phyloP scores from a whole-genome alignment of 2,329 filamentous ascomycete species.

The Ophidiomyces ophidiicola region DNA sequence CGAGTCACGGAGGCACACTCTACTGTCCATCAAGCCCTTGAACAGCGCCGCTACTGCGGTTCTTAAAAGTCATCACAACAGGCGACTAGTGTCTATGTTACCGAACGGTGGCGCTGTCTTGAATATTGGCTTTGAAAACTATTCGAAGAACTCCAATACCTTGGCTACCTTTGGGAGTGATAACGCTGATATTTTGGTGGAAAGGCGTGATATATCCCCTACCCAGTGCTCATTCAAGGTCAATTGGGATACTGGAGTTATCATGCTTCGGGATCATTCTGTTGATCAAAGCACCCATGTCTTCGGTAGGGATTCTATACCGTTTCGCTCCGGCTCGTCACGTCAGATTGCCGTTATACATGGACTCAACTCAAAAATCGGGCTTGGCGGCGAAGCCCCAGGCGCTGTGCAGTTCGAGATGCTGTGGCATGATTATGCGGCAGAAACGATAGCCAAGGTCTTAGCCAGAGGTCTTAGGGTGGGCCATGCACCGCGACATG shows the following conservation, averaged over 20 bases:
- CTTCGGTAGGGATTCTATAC: neutral
- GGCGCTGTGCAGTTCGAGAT: constrained; percentile 1
- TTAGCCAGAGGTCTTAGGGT: neutral
- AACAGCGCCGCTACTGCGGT: constrained; percentile 5
- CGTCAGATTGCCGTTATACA: neutral
- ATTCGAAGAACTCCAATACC: constrained; percentile 6
- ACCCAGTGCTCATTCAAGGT: constrained; percentile 19
- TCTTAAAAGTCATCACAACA: constrained; percentile 9
- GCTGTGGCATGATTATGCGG: neutral
- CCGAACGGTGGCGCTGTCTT: neutral
- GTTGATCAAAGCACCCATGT: constrained; percentile 3
- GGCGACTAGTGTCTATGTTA: constrained; percentile 6
- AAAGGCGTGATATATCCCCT: constrained; percentile 13
- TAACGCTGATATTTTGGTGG: constrained; percentile 14
- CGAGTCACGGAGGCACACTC: too few relatives aligned
- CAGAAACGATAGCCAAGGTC: constrained; percentile 2
- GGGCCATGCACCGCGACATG: constrained; percentile 11
- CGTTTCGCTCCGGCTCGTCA: neutral
- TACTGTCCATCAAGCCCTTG: constrained; percentile 10
- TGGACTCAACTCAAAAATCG: constrained; percentile 1
- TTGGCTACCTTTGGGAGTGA: constrained; percentile 15
- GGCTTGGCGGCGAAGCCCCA: neutral
- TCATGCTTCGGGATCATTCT: constrained; percentile 7
- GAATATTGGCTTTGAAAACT: constrained; percentile 8
- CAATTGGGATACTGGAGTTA: constrained; percentile 7